Evolutionary conservation across 495 filamentous ascomycete species (phyloP), one percentile per base, ranked within the genome.

Genomic region (Articulospora tetracladia): DNA sequence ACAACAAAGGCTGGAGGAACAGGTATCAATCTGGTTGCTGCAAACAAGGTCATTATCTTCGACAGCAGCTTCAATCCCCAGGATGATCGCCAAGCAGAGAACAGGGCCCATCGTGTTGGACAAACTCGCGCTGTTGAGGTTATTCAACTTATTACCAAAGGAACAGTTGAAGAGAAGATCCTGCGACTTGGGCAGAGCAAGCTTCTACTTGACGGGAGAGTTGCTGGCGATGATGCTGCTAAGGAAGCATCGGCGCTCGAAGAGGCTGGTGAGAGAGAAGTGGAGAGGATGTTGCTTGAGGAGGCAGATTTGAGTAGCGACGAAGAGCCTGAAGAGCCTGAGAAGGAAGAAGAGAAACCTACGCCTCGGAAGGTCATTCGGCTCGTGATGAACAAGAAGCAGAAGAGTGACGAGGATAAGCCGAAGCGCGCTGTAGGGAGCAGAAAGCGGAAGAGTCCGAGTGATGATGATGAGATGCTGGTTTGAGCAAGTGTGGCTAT

Each of bases 41-140:
- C 94, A 2, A 98, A 98, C 75, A 97, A 96, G 77, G 93, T 98
- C 60, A 83, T 98, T 70, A 93, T 98, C 67, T 97, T 98, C 68
- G 94, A 98, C 72, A 90, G 88, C 53, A 87, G 83, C 27, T 97
- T 98, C 73, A 98, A 98, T 66, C 94, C 94, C 0, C 94, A 98
- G 70, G 92, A 97, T 58, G 94, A 98, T 68, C 81, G 94, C 0
- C 94, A 98, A 71, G 94, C 94, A 0, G 93, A 97, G 74, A 97
- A 98, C 69, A 89, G 94, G 20, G 94, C 94, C 1, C 94, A 98
- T 74, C 85, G 94, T 3, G 90, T 98, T 12, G 95, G 94, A 1
- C 94, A 98, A 71, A 92, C 80, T 10, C 75, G 89, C 25, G 88
- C 92, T 19, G 94, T 98, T 1, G 94, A 98, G 67, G 86, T 98